Conservation (phyloP, 176 grass and related monocot species). For the Paspalum vaginatum region DNA sequence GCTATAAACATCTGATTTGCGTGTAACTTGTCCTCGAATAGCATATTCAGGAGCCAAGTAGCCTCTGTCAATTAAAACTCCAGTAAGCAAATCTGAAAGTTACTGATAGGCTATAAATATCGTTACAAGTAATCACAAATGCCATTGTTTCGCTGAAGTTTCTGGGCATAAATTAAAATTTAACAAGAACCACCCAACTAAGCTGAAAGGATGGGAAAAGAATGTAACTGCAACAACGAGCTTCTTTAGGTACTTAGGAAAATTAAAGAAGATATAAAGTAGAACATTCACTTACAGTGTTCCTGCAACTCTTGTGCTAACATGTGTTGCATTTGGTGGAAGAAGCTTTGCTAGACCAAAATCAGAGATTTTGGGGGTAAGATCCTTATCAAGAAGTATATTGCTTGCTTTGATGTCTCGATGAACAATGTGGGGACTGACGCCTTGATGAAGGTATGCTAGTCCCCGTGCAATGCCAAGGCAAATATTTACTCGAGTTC, state of each 20-base stretch:
- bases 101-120: conserved; percentile 23
- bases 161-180: conserved; percentile 18
- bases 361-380: conserved; percentile 78
- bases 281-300: conserved; percentile 66
- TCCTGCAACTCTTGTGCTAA: conserved; percentile 85
- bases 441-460: conserved; percentile 66
- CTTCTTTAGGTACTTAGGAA: not conserved
- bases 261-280: conserved; percentile 11
- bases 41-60: conserved; percentile 88
- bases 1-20: conserved; percentile 87
- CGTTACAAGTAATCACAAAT: conserved; percentile 13
- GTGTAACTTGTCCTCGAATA: conserved; percentile 83
- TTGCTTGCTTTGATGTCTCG: conserved; percentile 92
- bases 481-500: conserved; percentile 71
- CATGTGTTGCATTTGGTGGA: conserved; percentile 66
- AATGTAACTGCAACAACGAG: not conserved
- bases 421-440: conserved; percentile 71
- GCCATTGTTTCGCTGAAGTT: conserved; percentile 8
- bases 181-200: not conserved
- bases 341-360: conserved; percentile 82
- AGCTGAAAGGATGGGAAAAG: not conserved
- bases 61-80: conserved; percentile 60
- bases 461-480: conserved; percentile 65
- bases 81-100: conserved; percentile 33
- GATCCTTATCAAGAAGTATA: conserved; percentile 78